Percentiles rank a stretch among this genome's conserved stretches.
Conservation (phyloP, 306 rosid species). For the Vigna trinervia region DNA sequence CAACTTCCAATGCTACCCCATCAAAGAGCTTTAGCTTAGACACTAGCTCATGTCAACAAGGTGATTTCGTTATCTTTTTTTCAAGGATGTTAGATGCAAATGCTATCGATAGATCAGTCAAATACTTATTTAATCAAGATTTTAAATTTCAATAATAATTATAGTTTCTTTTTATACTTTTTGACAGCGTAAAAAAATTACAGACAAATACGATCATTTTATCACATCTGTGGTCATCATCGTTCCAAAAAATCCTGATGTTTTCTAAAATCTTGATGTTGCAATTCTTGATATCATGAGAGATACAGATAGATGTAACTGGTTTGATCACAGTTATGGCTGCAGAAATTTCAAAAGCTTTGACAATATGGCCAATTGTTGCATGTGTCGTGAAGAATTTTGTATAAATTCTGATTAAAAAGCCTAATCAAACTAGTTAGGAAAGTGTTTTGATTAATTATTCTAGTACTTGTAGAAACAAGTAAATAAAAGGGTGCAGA, state of each 20-base stretch:
- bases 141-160: background rate
- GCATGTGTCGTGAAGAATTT: background rate
- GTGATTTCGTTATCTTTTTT: conserved; percentile 18
- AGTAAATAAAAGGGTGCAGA: background rate
- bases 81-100: background rate
- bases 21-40: conserved; percentile 62
- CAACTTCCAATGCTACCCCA: conserved; percentile 57
- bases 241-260: background rate
- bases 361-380: background rate
- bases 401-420: background rate
- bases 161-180: background rate
- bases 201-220: background rate
- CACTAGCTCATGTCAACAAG: conserved; percentile 62
- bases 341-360: background rate
- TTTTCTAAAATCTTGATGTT: no score
- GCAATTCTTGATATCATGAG: background rate
- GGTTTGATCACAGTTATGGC: background rate
- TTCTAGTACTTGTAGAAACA: background rate
- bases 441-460: background rate
- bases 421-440: background rate
- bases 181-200: background rate
- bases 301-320: background rate
- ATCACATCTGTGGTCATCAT: background rate
- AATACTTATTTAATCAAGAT: background rate
- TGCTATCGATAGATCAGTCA: background rate